Percentiles rank a stretch among this genome's conserved stretches.
Evolutionary conservation across 192 early-diverging fungal species (phyloP).

Genomic region (Chytriomyces hyalinus): DNA sequence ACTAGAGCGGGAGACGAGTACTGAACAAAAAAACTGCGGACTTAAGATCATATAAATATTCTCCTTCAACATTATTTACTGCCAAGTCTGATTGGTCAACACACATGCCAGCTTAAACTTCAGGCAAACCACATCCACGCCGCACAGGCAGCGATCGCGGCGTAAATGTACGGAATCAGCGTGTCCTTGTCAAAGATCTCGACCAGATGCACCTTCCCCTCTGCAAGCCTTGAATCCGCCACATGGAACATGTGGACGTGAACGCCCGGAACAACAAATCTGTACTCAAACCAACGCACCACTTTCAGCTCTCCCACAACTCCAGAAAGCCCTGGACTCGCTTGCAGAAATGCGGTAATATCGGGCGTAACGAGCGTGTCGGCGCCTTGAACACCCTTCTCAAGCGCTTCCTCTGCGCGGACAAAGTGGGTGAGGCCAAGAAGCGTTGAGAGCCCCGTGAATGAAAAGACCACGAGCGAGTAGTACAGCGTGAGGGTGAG

Average conservation of each 20-base stretch:
- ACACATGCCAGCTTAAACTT: too few relatives aligned
- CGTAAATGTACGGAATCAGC: slow-evolving; percentile 9
- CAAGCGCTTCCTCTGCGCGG: neutral
- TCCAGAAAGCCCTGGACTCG: neutral
- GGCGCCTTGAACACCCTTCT: neutral
- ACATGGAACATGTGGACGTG: neutral
- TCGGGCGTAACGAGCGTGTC: neutral
- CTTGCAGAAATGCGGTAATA: neutral
- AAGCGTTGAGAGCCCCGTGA: slow-evolving; percentile 8
- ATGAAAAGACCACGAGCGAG: neutral
- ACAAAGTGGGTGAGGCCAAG: neutral
- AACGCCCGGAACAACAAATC: neutral
- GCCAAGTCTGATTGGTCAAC: too few relatives aligned
- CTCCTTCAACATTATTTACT: too few relatives aligned
- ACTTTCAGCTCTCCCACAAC: neutral
- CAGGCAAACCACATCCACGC: too few relatives aligned
- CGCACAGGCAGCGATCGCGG: too few relatives aligned
- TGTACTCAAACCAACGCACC: neutral
- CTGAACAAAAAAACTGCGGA: too few relatives aligned
- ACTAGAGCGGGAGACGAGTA: too few relatives aligned
- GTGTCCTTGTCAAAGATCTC: slow-evolving; percentile 8
- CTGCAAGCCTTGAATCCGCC: neutral
- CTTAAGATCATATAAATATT: too few relatives aligned
- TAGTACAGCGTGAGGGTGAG: neutral
- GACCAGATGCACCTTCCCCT: slow-evolving; percentile 3